Percentiles rank a stretch among this genome's conserved stretches.
Conservation (phyloP, 2,329 filamentous ascomycete species). For the Coleophoma crateriformis region DNA sequence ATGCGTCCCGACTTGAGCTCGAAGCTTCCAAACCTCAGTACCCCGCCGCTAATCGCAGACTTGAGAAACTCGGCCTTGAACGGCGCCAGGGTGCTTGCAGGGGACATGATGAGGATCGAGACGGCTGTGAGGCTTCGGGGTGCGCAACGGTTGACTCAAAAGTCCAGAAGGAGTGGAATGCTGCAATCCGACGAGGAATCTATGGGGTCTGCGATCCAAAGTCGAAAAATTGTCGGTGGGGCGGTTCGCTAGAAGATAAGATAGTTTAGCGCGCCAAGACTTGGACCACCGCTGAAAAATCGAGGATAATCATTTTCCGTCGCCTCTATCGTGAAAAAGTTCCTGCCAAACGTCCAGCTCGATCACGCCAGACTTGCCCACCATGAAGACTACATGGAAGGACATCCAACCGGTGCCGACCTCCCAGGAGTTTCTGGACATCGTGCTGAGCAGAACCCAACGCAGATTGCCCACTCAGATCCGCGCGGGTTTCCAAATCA, state of each 20-base stretch:
- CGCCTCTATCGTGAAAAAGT: too few species aligned
- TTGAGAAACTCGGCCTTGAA: slow-evolving; percentile 72
- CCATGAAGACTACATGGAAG: slow-evolving; percentile 62
- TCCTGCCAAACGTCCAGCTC: not conserved
- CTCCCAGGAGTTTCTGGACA: slow-evolving; percentile 94
- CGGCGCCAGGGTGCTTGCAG: slow-evolving; percentile 36
- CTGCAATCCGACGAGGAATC: too few species aligned
- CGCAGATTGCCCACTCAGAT: slow-evolving; percentile 92
- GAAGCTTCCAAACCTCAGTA: slow-evolving; percentile 78
- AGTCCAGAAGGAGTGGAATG: too few species aligned
- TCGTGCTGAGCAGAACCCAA: slow-evolving; percentile 91
- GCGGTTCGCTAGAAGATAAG: slow-evolving; percentile 27
- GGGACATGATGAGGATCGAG: slow-evolving; percentile 5
- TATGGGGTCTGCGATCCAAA: too few species aligned
- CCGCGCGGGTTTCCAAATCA: slow-evolving; percentile 91
- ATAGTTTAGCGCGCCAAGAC: slow-evolving; percentile 2
- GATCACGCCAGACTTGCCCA: slow-evolving; percentile 19
- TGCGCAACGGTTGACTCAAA: too few species aligned
- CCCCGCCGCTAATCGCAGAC: slow-evolving; percentile 60
- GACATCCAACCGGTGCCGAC: slow-evolving; percentile 86
- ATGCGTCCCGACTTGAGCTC: slow-evolving; percentile 84
- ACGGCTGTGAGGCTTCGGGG: too few species aligned
- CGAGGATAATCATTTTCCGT: slow-evolving; percentile 3
- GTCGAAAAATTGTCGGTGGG: slow-evolving; percentile 51
- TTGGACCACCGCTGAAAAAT: not conserved